phyloP scores from a whole-genome alignment of 2,329 filamentous ascomycete genomes.

The Epichloe uncinata region DNA sequence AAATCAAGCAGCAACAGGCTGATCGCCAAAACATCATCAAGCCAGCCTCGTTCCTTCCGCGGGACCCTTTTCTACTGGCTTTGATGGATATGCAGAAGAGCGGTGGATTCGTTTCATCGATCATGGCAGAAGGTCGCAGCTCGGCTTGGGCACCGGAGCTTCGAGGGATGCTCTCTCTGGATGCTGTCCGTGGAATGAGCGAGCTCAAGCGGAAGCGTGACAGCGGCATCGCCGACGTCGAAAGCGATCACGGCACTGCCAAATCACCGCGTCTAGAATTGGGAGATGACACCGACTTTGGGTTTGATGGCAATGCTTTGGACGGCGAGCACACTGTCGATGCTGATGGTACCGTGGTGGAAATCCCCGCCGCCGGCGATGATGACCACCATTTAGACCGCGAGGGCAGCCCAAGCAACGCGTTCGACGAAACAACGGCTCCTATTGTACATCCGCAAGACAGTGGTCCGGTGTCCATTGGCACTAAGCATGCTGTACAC shows the following conservation, averaged over 20 bases:
- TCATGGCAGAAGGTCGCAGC: constrained; percentile 69
- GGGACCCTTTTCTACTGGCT: constrained; percentile 74
- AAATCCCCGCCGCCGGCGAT: constrained; percentile 40
- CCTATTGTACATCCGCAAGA: constrained; percentile 70
- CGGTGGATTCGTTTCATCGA: constrained; percentile 76
- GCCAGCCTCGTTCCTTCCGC: constrained; percentile 68
- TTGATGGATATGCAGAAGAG: constrained; percentile 86
- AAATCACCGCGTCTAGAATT: constrained; percentile 60
- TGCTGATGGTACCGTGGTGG: constrained; percentile 48
- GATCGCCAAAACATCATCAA: constrained; percentile 80
- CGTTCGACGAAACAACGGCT: constrained; percentile 66
- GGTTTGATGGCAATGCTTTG: constrained; percentile 30
- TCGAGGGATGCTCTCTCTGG: constrained; percentile 79
- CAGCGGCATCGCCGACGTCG: constrained; percentile 70
- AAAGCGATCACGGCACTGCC: constrained; percentile 47
- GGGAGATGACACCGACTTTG: constrained; percentile 49
- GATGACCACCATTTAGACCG: constrained; percentile 34
- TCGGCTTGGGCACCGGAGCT: constrained; percentile 84
- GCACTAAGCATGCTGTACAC: constrained; percentile 92
- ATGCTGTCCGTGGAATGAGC: constrained; percentile 59
- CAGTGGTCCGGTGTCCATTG: constrained; percentile 73
- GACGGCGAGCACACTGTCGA: constrained; percentile 40
- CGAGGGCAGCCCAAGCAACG: constrained; percentile 36
- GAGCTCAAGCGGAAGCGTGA: constrained; percentile 92
- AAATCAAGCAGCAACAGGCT: constrained; percentile 77